Evolutionary conservation across 2,329 filamentous ascomycete genomes (phyloP).

Genomic region (Mycogone perniciosa): DNA sequence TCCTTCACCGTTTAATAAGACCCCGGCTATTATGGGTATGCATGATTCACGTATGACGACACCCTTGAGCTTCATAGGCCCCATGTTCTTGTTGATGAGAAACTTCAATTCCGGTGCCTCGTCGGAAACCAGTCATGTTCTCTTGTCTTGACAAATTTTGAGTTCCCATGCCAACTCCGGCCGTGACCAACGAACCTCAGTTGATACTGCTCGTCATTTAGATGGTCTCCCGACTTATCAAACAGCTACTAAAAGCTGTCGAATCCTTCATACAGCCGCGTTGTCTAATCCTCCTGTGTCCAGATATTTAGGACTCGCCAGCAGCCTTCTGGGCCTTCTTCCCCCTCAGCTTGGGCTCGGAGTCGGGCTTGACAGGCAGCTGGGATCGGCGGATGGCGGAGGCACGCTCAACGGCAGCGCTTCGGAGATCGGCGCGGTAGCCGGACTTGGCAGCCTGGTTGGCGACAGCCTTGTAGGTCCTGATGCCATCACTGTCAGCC

Average conservation of each 20-base stretch:
- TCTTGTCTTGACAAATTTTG: slow-evolving; percentile 10
- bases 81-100: background rate
- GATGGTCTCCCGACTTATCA: slow-evolving; percentile 1
- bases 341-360: slow-evolving; percentile 70
- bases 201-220: background rate
- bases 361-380: slow-evolving; percentile 68
- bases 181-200: slow-evolving; percentile 1
- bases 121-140: slow-evolving; percentile 1
- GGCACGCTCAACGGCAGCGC: slow-evolving; percentile 76
- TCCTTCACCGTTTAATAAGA: too few species aligned
- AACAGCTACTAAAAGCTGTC: slow-evolving; percentile 6
- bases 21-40: too few species aligned
- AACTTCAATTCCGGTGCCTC: background rate
- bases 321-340: slow-evolving; percentile 70
- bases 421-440: slow-evolving; percentile 77
- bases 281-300: background rate
- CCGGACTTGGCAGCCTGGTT: slow-evolving; percentile 73
- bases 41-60: background rate
- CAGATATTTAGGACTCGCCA: slow-evolving; percentile 26
- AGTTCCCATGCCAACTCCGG: slow-evolving; percentile 7
- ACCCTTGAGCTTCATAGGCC: background rate
- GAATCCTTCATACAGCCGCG: slow-evolving; percentile 10
- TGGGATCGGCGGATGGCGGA: slow-evolving; percentile 78
- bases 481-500: slow-evolving; percentile 32
- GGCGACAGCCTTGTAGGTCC: slow-evolving; percentile 86